Conservation (phyloP, 2,329 filamentous ascomycete species). For the Penicillium sp. region DNA sequence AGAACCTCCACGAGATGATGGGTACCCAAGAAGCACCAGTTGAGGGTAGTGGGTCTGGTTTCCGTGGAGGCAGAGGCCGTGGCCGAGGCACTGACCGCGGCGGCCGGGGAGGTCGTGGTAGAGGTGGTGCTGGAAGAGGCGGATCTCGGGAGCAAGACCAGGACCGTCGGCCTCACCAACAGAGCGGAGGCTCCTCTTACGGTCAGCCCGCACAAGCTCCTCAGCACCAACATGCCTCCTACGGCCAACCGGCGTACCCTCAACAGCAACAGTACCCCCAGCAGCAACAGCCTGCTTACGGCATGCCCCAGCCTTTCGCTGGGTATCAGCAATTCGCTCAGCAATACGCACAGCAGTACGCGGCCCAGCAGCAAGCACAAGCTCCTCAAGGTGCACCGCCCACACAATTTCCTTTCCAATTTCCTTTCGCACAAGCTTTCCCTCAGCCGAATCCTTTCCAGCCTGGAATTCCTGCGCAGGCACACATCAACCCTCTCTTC, state of each 20-base stretch:
- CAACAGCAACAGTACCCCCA: background rate
- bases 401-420: slow-evolving; percentile 39
- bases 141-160: slow-evolving; percentile 28
- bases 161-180: slow-evolving; percentile 31
- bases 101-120: slow-evolving; percentile 38
- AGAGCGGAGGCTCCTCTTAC: slow-evolving; percentile 28
- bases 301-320: slow-evolving; percentile 30
- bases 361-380: slow-evolving; percentile 37
- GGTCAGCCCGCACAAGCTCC: slow-evolving; percentile 14
- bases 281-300: slow-evolving; percentile 15
- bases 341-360: slow-evolving; percentile 23
- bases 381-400: slow-evolving; percentile 27
- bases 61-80: slow-evolving; percentile 51
- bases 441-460: slow-evolving; percentile 43
- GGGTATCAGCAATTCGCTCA: slow-evolving; percentile 18
- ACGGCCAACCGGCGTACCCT: slow-evolving; percentile 25
- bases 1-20: slow-evolving; percentile 59
- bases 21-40: slow-evolving; percentile 37
- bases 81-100: slow-evolving; percentile 43
- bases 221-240: slow-evolving; percentile 23
- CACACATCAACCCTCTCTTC: slow-evolving; percentile 61
- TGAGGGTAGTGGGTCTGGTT: slow-evolving; percentile 35
- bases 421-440: slow-evolving; percentile 41
- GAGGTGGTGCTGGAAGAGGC: slow-evolving; percentile 32
- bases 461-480: slow-evolving; percentile 40